These are phyloP conservation scores for Protea cynaroides DNA, from an alignment of 164 flowering plant genomes.

Conservation along the genomic window DNA sequence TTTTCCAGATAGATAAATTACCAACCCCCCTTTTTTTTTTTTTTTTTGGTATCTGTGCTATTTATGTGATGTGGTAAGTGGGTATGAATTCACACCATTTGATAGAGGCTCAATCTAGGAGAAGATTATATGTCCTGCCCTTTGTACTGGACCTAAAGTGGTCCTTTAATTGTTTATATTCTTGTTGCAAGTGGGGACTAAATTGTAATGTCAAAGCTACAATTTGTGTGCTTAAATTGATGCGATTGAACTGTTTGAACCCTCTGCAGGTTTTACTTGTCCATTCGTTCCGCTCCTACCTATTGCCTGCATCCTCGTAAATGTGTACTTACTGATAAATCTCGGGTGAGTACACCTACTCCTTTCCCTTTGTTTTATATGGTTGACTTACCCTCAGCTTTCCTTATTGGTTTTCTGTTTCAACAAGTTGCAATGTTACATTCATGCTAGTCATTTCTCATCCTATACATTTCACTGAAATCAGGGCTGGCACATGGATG, in stretches of 20 bases:
- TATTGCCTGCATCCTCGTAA: conserved; percentile 75
- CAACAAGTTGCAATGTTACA: background rate
- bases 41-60: background rate
- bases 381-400: too few species aligned
- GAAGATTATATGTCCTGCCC: background rate
- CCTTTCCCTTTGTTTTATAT: background rate
- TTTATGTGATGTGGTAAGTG: background rate
- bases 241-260: background rate
- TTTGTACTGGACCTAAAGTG: too few species aligned
- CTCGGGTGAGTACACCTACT: conserved; percentile 65
- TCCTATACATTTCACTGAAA: background rate
- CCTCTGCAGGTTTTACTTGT: conserved; percentile 81
- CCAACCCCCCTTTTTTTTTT: too few species aligned
- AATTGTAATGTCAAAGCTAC: background rate
- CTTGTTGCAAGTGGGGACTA: background rate
- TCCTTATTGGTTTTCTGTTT: background rate
- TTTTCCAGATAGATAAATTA: background rate
- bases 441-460: background rate
- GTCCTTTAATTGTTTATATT: background rate
- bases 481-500: conserved; percentile 73
- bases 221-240: background rate
- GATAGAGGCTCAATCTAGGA: background rate
- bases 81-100: background rate
- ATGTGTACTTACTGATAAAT: conserved; percentile 72
- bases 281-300: conserved; percentile 92